Base-by-base conservation (phyloP, 495 filamentous ascomycete genomes). In the Tuber magnatum region DNA sequence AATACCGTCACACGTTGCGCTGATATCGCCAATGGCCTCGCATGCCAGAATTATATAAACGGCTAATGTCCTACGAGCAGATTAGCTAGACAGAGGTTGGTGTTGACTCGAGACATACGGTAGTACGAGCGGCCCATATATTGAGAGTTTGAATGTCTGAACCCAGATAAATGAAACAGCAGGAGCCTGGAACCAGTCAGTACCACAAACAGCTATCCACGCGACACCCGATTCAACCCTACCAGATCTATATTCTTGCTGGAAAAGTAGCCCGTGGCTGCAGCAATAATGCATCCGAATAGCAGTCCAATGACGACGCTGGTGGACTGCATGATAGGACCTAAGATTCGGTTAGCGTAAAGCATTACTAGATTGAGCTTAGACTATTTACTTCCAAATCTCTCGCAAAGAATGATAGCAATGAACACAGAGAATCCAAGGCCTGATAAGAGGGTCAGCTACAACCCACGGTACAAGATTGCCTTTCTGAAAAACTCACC, bases 101-200 rank as follows among this genome's bases (percentile, higher is more conserved):
- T 2, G 38, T 68, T 68, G 39, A 32, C 32, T 72, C 38, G 61
- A 38, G 18, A 48, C 41, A 71, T 74, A 82, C 1, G 94, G 94
- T 1, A 97, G 85, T 20, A 97, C 92, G 16, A 97, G 87, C 0
- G 94, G 94, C 0, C 89, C 91, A 81, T 97, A 97, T 70, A 97
- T 86, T 42, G 84, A 85, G 2, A 97, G 85, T 56, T 89, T 89
- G 86, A 97, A 97, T 0, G 92, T 97, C 68, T 92, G 86, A 43
- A 94, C 92, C 94, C 94, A 97, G 83, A 97, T 89, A 84, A 97
- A 97, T 42, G 91, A 93, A 0, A 85, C 92, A 2, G 89, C 92
- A 0, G 94, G 93, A 0, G 91, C 89, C 78, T 82, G 61, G 18
- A 28, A 39, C n/a, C n/a, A 70, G 41, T 40, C 32, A 16, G 43